Conservation (phyloP, 2,329 filamentous ascomycete genomes). For the Aspergillus ochraceoroseus region DNA sequence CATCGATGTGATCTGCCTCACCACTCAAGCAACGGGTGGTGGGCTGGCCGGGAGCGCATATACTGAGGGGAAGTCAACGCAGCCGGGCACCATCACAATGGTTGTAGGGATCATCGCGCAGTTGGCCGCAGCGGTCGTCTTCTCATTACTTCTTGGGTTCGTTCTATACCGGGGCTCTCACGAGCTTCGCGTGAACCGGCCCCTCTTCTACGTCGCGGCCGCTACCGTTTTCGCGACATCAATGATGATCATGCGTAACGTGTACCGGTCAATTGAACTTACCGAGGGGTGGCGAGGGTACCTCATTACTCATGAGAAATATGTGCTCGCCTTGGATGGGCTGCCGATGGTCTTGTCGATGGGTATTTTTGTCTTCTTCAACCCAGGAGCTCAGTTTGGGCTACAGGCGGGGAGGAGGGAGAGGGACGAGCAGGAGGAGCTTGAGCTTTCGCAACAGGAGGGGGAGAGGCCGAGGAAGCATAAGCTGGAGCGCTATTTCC, state of each 20-base stretch:
- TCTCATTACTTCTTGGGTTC: neutral
- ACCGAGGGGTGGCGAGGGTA: constrained; percentile 43
- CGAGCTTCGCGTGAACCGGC: constrained; percentile 39
- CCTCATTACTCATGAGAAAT: constrained; percentile 34
- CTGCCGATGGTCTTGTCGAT: constrained; percentile 9
- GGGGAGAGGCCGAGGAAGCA: neutral
- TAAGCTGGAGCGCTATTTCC: neutral
- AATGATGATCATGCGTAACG: constrained; percentile 39
- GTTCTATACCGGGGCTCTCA: neutral
- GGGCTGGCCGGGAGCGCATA: constrained; percentile 39
- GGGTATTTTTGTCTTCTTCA: neutral
- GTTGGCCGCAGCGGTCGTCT: constrained; percentile 42
- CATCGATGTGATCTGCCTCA: constrained; percentile 42
- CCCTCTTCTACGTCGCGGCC: constrained; percentile 33
- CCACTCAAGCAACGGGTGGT: constrained; percentile 49
- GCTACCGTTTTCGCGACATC: constrained; percentile 24
- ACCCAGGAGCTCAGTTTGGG: neutral
- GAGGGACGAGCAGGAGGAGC: neutral
- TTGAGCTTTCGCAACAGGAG: too few relatives aligned
- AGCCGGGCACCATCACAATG: constrained; percentile 39
- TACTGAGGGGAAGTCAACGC: neutral
- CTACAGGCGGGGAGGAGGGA: neutral
- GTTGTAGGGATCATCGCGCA: constrained; percentile 51
- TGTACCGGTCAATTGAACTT: constrained; percentile 45
- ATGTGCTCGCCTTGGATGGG: constrained; percentile 15